Evolutionary conservation across 2,329 filamentous ascomycete species (phyloP), one percentile per base, ranked within the genome.

Genomic region (Cladosporium austrohemisphaericum): DNA sequence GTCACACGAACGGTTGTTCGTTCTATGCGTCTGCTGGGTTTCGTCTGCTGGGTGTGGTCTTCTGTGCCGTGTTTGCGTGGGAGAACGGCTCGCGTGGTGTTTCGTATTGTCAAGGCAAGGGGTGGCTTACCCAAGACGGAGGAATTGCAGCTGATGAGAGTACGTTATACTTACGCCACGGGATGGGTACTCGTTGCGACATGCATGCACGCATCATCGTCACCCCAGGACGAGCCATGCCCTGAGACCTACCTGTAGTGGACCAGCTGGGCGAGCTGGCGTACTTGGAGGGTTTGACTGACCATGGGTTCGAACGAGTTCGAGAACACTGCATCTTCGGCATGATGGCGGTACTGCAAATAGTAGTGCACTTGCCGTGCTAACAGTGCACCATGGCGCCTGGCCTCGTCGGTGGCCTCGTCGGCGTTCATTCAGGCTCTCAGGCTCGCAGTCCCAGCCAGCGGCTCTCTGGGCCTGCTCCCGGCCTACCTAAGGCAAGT

Each of bases 1-100:
- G 37, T 40, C 10, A 23, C n/a, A 40, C 22, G 37, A 40, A 40
- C n/a, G 37, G 22, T 40, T 22, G 37, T 40, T 40, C 37, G 37
- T 22, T 23, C 25, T 26, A 23, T 16, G 23, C n/a, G n/a, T n/a
- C n/a, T n/a, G n/a, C n/a, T n/a, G n/a, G n/a, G n/a, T n/a, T 40
- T 26, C 37, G 37, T 26, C 20, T 10, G 14, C 23, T 25, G 20
- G n/a, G n/a, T n/a, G n/a, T 40, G 37, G 20, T n/a, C 5, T 40
- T 6, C 19, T 11, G 5, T 28, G 37, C 37, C 37, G 22, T 40
- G 23, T 40, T 10, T 14, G 13, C 7, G 22, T 16, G 37, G 37
- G 22, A 14, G 18, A 28, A 23, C n/a, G n/a, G 37, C 37, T 28
- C 20, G 22, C 37, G 37, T 40, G 29, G 29, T 14, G 29, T 13